A percentile compares a stretch with the other conserved stretches of the same genome.
These are phyloP conservation scores for Volvox carteri DNA, from an alignment of 163 green algal genomes.

Conservation along the genomic window DNA sequence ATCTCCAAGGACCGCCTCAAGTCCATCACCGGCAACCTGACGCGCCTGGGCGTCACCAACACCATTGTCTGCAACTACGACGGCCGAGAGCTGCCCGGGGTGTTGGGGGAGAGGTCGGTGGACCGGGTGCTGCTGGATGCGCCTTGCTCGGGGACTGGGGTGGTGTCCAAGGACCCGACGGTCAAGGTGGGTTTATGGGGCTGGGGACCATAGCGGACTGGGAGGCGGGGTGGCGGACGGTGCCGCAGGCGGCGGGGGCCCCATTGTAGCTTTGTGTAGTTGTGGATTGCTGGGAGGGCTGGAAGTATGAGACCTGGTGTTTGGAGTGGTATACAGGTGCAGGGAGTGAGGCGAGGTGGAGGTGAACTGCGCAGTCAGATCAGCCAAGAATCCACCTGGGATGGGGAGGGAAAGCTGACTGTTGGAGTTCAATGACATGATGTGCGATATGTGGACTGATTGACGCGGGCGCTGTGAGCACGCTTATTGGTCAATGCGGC, in stretches of 20 bases:
- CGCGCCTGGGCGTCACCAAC: constrained; percentile 97
- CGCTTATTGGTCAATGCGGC: too few species aligned
- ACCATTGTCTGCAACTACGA: constrained; percentile 97
- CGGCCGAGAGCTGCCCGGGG: constrained; percentile 86
- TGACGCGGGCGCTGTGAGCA: too few species aligned
- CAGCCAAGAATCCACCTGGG: too few species aligned
- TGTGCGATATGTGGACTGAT: too few species aligned
- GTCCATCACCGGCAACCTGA: constrained; percentile 87
- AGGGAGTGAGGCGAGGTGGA: too few species aligned
- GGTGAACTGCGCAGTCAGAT: too few species aligned
- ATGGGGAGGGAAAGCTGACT: too few species aligned
- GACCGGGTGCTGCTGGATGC: constrained; percentile 98
- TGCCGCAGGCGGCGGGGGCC: neutral
- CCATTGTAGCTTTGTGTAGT: too few species aligned
- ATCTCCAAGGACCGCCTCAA: constrained; percentile 83
- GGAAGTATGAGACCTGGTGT: neutral
- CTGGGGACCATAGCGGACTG: neutral
- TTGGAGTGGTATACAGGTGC: neutral
- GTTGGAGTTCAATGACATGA: too few species aligned
- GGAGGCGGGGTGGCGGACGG: neutral
- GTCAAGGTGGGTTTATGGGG: constrained; percentile 85
- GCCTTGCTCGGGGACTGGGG: constrained; percentile 96
- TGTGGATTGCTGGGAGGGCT: neutral
- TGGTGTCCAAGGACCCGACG: constrained; percentile 96
- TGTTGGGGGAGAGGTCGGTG: constrained; percentile 87